Conservation (phyloP, 345 rosid species). For the Ceriops zippeliana region DNA sequence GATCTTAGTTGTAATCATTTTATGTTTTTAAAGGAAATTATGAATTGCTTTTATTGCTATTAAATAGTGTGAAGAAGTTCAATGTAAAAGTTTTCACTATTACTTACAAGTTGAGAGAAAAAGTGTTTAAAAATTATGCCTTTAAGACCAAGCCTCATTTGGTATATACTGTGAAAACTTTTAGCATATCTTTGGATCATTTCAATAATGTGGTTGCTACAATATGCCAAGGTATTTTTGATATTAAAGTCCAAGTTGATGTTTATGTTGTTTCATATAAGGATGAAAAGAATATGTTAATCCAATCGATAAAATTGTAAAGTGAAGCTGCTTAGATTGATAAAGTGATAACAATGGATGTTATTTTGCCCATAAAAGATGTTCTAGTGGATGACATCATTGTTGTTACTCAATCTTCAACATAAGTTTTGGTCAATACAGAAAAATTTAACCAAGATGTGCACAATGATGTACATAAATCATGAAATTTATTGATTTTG, state of each 20-base stretch:
- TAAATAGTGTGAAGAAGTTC: slow-evolving; percentile 52
- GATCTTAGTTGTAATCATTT: slow-evolving; percentile 5
- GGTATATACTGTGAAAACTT: slow-evolving; percentile 48
- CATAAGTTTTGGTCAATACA: no score
- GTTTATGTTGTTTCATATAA: slow-evolving; percentile 34
- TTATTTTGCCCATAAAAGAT: no score
- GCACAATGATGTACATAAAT: no score
- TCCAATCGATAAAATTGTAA: no score
- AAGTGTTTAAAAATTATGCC: slow-evolving; percentile 63
- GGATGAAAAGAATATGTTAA: slow-evolving; percentile 21
- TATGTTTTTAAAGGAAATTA: slow-evolving; percentile 70
- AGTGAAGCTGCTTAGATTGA: no score
- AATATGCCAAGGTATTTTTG: slow-evolving; percentile 53
- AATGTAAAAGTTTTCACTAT: slow-evolving; percentile 61
- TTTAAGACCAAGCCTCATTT: slow-evolving; percentile 61
- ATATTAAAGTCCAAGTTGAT: slow-evolving; percentile 37
- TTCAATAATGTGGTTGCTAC: slow-evolving; percentile 54
- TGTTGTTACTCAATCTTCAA: no score
- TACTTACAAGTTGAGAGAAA: slow-evolving; percentile 64
- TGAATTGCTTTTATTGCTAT: slow-evolving; percentile 67
- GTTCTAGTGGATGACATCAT: no score
- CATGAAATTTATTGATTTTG: no score
- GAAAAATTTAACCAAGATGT: no score
- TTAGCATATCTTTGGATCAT: slow-evolving; percentile 47
- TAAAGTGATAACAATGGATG: no score